Base-by-base conservation (phyloP, 345 rosid genomes). In the Eucalyptus rudis region DNA sequence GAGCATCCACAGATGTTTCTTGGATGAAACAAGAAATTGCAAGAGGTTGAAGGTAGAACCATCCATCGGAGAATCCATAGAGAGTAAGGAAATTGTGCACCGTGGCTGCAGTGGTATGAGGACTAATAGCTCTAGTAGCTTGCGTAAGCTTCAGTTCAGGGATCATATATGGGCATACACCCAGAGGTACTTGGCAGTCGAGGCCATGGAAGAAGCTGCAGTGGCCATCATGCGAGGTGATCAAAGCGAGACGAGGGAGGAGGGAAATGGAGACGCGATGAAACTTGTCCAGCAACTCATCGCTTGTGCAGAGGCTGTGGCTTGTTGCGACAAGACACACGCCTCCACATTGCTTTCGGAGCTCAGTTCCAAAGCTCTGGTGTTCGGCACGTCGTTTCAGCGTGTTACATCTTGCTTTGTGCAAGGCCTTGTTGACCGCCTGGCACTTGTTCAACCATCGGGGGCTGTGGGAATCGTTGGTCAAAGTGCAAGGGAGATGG, bases 231-330 rank as follows among this genome's bases (percentile, higher is more conserved):
- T 89, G 85, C 24, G 86, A 85, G 47, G 87, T 81, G 62, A 45
- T 43, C 87, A 50, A 86, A 24, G 29, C 4, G 92, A 90, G 87
- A 31, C 12, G 8, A 54, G 66, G 79, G 93, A 92, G 56, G 91
- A 89, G 71, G 90, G 88, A 7, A 86, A 49, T 15, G 88, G 47
- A 79, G 93, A 93, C 58, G 92, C 90, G 86, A 93, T 90, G 95
- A 93, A 88, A 88, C 89, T 95, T 7, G 93, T 94, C 5, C 92
- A 93, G 85, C 97, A 92, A 71, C 96, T 94, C 80, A 89, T 92
- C 13, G 90, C 94, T 51, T 94, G 95, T 58, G 94, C 95, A 0
- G 95, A 93, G 90, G 97, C 95, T 27, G 95, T 94, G 89, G 95
- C 95, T 86, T 94, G 94, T n/a, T 91, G 92, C 1, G 94, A 95